Percentiles rank a stretch among this genome's conserved stretches.
These are phyloP conservation scores for Cryomyces antarcticus DNA, from an alignment of 495 filamentous ascomycete species.

Conservation along the genomic window DNA sequence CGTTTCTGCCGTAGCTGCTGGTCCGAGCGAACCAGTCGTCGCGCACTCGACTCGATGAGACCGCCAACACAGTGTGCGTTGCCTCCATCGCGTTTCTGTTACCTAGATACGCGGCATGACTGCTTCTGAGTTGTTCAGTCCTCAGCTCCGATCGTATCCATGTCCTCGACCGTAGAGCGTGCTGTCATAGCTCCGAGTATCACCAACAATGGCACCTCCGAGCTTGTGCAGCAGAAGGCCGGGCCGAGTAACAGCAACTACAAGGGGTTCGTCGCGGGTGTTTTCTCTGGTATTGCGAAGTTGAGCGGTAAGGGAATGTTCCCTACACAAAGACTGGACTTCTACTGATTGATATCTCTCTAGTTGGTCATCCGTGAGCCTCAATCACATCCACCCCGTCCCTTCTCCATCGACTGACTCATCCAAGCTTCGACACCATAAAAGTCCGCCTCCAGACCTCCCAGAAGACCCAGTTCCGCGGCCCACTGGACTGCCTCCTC, in stretches of 20 bases:
- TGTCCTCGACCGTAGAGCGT: background rate
- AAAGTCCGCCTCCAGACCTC: constrained; percentile 94
- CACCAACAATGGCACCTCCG: background rate
- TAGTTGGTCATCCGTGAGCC: constrained; percentile 48
- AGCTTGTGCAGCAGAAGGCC: constrained; percentile 2
- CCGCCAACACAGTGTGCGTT: no score
- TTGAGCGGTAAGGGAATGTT: constrained; percentile 41
- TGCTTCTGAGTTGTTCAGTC: no score
- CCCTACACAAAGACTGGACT: background rate
- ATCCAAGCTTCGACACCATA: constrained; percentile 67
- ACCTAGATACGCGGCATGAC: no score
- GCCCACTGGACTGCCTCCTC: constrained; percentile 69
- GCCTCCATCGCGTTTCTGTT: no score
- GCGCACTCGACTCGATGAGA: no score
- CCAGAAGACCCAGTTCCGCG: constrained; percentile 50
- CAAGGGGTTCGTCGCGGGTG: constrained; percentile 83
- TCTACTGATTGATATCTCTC: background rate
- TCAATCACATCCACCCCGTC: background rate
- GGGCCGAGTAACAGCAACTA: constrained; percentile 28
- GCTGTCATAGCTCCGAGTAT: background rate
- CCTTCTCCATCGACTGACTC: background rate
- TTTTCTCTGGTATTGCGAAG: constrained; percentile 87
- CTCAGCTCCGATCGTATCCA: background rate
- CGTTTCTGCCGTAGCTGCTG: no score
- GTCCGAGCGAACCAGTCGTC: no score